phyloP scores from a whole-genome alignment of 768 basidiomycete species.

The Russula sp. region DNA sequence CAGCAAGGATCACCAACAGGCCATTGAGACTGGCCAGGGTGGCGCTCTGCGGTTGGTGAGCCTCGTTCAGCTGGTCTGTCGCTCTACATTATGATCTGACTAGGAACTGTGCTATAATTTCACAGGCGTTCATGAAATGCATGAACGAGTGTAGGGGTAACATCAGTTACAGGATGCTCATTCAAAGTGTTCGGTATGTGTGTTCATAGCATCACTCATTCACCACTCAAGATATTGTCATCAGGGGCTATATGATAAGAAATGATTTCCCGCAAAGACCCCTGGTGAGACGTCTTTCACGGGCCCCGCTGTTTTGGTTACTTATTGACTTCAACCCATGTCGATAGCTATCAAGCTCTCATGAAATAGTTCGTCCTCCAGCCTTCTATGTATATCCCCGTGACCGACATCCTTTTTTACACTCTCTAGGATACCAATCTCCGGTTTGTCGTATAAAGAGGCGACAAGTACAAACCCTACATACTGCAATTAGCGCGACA shows the following conservation, averaged over 20 bases:
- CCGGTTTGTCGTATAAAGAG: not conserved
- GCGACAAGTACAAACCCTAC: not conserved
- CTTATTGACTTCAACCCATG: not conserved
- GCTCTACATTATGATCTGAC: not conserved
- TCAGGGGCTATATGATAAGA: not conserved
- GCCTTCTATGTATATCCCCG: not conserved
- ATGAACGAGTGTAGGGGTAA: not conserved
- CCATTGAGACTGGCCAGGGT: not conserved
- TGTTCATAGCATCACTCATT: not conserved
- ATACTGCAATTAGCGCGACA: not conserved
- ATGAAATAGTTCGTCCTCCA: not conserved
- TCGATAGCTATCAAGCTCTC: slow-evolving; percentile 4
- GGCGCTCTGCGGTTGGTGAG: not conserved
- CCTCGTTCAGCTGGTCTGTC: not conserved
- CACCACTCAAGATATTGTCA: not conserved
- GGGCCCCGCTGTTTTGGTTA: not conserved
- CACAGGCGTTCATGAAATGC: not conserved
- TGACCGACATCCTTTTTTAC: not conserved
- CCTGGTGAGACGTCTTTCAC: not conserved
- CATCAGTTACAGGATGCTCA: not conserved
- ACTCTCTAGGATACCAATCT: slow-evolving; percentile 1
- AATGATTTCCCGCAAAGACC: not conserved
- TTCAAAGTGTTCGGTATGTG: not conserved
- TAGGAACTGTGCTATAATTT: not conserved
- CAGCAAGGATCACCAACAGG: not conserved